A percentile compares a stretch with the other conserved stretches of the same genome.
Evolutionary conservation across 176 grass and related monocot species (phyloP).

Genomic region (Secale cereale): DNA sequence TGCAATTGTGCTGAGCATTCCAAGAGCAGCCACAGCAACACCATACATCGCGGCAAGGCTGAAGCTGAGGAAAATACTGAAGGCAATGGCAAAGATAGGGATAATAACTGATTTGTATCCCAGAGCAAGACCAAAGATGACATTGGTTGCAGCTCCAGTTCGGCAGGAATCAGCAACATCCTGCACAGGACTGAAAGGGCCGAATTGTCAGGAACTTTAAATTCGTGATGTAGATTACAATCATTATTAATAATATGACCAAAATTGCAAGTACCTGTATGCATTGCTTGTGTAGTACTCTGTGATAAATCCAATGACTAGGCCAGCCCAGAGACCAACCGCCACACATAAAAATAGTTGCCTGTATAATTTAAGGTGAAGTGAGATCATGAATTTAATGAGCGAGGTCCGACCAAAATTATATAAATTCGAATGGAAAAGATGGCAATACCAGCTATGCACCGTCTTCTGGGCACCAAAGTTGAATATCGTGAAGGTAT

Average conservation of each 20-base stretch:
- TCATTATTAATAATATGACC: neutral
- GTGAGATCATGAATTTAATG: conserved; percentile 2
- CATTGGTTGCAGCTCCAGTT: conserved; percentile 90
- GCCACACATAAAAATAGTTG: conserved; percentile 86
- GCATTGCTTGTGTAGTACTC: conserved; percentile 98
- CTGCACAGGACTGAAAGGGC: conserved; percentile 69
- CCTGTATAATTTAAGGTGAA: conserved; percentile 39
- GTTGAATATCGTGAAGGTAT: conserved; percentile 87
- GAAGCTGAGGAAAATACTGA: conserved; percentile 87
- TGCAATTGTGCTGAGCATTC: conserved; percentile 92
- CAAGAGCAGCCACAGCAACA: conserved; percentile 93
- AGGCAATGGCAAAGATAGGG: conserved; percentile 86
- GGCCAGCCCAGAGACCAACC: conserved; percentile 90
- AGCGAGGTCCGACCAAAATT: neutral
- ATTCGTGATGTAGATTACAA: neutral
- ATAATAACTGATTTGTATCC: conserved; percentile 94
- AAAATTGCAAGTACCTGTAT: conserved; percentile 56
- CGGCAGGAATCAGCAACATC: conserved; percentile 89
- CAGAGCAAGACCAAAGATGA: conserved; percentile 92
- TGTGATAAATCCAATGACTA: conserved; percentile 86
- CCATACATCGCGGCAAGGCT: conserved; percentile 90
- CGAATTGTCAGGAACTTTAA: conserved; percentile 11
- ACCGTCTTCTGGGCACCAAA: conserved; percentile 95
- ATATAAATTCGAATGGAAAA: neutral
- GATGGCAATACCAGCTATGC: conserved; percentile 63